Percentiles rank a stretch among this genome's conserved stretches.
These are phyloP conservation scores for Backusella circina DNA, from an alignment of 192 early-diverging fungal species.

Conservation along the genomic window DNA sequence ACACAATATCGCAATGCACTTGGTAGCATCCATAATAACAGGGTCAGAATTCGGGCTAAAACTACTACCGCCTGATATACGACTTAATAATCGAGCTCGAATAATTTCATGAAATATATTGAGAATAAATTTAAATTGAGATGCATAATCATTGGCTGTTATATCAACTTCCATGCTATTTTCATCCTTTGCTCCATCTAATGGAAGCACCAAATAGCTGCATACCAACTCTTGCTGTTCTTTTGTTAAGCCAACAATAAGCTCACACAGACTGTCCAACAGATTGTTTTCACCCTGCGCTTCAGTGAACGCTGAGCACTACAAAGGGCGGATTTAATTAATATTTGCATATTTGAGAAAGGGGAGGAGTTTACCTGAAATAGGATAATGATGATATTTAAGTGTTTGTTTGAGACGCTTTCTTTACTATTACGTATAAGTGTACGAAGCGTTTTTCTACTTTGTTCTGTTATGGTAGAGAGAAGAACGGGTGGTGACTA, in stretches of 20 bases:
- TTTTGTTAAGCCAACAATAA: neutral
- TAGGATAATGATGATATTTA: conserved; percentile 6
- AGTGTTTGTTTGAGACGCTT: neutral
- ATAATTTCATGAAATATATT: neutral
- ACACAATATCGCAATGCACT: conserved; percentile 28
- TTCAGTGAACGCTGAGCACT: neutral
- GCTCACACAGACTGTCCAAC: neutral
- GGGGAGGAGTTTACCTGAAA: conserved; percentile 11
- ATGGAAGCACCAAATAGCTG: neutral
- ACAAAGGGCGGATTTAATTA: neutral
- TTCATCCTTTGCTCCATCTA: neutral
- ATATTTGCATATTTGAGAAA: neutral
- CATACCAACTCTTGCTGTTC: neutral
- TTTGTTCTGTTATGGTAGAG: neutral
- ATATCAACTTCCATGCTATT: neutral
- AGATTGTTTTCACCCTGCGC: neutral
- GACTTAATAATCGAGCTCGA: neutral
- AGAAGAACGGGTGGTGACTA: neutral
- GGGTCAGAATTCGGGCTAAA: conserved; percentile 25
- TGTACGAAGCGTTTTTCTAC: neutral
- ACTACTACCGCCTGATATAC: neutral
- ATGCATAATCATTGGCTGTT: neutral
- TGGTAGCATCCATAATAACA: conserved; percentile 23
- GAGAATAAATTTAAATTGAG: neutral
- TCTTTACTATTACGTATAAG: conserved; percentile 1